phyloP scores from a whole-genome alignment of 306 rosid species.

The Lablab purpureus region DNA sequence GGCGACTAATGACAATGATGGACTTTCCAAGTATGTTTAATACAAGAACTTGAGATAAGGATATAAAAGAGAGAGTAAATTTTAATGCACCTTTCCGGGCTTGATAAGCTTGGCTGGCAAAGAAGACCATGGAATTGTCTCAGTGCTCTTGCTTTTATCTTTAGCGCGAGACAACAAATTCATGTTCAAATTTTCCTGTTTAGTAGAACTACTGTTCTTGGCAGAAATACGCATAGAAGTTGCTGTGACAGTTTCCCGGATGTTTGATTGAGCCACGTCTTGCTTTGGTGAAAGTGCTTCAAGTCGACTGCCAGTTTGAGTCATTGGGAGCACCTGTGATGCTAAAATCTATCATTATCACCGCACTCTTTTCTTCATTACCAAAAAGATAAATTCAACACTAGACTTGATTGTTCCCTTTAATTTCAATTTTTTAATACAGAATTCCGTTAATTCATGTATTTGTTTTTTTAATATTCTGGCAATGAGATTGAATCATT shows the following conservation, averaged over 20 bases:
- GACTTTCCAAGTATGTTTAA: background rate
- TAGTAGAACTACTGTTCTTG: conserved; percentile 52
- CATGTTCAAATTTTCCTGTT: conserved; percentile 66
- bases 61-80: background rate
- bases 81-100: conserved; percentile 75
- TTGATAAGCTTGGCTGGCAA: conserved; percentile 73
- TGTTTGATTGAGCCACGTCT: conserved; percentile 51
- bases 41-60: background rate
- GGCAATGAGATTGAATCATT: conserved; percentile 22
- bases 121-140: conserved; percentile 68
- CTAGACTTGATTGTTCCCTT: conserved; percentile 12
- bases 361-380: background rate
- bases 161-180: conserved; percentile 55
- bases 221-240: conserved; percentile 56
- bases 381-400: background rate
- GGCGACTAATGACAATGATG: background rate
- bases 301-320: conserved; percentile 50
- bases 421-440: background rate
- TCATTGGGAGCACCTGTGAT: conserved; percentile 57
- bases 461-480: conserved; percentile 1
- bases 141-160: conserved; percentile 54
- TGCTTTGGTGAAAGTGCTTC: conserved; percentile 62
- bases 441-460: background rate
- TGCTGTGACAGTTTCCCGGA: conserved; percentile 49
- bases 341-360: conserved; percentile 45